Evolutionary conservation across 176 grass and related monocot species (phyloP).

Genomic region (Hyparrhenia diplandra): DNA sequence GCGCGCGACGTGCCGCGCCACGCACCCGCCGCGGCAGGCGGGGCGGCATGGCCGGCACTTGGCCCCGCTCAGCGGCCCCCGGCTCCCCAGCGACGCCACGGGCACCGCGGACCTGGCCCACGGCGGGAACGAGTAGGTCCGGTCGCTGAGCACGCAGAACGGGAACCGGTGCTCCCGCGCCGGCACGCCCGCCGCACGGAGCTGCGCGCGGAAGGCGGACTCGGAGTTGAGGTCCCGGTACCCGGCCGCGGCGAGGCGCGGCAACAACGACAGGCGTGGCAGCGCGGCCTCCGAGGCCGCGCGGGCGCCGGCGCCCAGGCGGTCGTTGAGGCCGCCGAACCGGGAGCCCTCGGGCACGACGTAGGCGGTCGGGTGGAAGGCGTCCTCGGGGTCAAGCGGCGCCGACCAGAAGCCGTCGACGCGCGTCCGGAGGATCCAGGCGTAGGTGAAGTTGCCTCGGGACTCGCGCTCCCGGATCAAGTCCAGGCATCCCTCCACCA

Average conservation of each 20-base stretch:
- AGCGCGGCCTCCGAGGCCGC: conserved; percentile 32
- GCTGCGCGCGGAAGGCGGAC: conserved; percentile 58
- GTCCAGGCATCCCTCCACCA: conserved; percentile 73
- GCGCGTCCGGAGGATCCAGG: conserved; percentile 68
- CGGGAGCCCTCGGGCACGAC: conserved; percentile 62
- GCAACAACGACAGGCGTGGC: conserved; percentile 51
- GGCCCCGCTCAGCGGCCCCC: conserved; percentile 60
- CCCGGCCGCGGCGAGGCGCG: conserved; percentile 32
- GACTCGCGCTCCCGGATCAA: conserved; percentile 58
- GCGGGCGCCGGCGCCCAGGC: conserved; percentile 53
- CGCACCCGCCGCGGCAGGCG: conserved; percentile 35
- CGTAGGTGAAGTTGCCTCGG: conserved; percentile 45
- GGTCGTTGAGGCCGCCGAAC: conserved; percentile 78
- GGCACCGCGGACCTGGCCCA: conserved; percentile 40
- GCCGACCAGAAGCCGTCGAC: conserved; percentile 68
- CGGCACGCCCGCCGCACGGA: conserved; percentile 19
- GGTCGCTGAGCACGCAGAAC: conserved; percentile 69
- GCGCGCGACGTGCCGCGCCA: not conserved
- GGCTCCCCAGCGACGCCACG: conserved; percentile 56
- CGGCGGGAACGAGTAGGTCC: conserved; percentile 53
- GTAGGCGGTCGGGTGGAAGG: conserved; percentile 30
- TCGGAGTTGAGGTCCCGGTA: conserved; percentile 63
- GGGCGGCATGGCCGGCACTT: conserved; percentile 68
- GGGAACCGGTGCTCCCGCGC: conserved; percentile 35
- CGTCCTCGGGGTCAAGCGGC: conserved; percentile 14